Base-by-base conservation (phyloP, 108 stramenopile species). In the Nitzschia sp. region DNA sequence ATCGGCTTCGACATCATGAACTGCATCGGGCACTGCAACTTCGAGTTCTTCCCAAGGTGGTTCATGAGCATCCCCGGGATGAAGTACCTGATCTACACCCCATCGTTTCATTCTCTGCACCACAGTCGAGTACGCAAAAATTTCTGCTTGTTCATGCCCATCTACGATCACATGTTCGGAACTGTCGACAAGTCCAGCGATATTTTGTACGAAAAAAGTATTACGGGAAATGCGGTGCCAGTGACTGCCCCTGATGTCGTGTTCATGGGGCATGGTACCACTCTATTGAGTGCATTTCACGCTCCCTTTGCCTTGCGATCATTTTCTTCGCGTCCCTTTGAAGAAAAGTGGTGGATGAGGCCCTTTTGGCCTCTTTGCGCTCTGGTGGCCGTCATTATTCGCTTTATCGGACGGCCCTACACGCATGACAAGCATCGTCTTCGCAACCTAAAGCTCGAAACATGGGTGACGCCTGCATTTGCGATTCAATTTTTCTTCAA, bases 11-110 rank as follows among this genome's bases (percentile, higher is more conserved):
- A 69, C 35, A 19, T 69, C 11, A 69, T 69, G 68, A 69, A 69
- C 19, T 36, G 35, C 45, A 69, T 69, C 30, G 68, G 68, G 26
- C 68, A 69, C 31, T 69, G 68, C 56, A 69, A 69, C 28, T 69
- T 69, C 35, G 68, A 69, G 19, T 69, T 69, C 35, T 22, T 69
- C 8, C 68, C 68, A 11, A 55, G 68, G 0, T 57, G 57, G 68
- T 58, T 69, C 45, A 69, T 69, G 68, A 69, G 57, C n/a, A 69
- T 69, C 25, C 68, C 68, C 25, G 68, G 68, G 3, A 52, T 69
- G 57, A 69, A 69, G 41, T 71, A 71, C 27, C 58, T 71, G 58
- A 62, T 71, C 47, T 71, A 71, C 36, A 71, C 70, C 1, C 70
- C 70, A 45, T 34, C 58, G n/a, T 71, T 53, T 30, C 70, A 71